Percentiles rank a stretch among this genome's conserved stretches.
Evolutionary conservation across 2,329 filamentous ascomycete genomes (phyloP).

Genomic region (Aspergillus calidoustus): DNA sequence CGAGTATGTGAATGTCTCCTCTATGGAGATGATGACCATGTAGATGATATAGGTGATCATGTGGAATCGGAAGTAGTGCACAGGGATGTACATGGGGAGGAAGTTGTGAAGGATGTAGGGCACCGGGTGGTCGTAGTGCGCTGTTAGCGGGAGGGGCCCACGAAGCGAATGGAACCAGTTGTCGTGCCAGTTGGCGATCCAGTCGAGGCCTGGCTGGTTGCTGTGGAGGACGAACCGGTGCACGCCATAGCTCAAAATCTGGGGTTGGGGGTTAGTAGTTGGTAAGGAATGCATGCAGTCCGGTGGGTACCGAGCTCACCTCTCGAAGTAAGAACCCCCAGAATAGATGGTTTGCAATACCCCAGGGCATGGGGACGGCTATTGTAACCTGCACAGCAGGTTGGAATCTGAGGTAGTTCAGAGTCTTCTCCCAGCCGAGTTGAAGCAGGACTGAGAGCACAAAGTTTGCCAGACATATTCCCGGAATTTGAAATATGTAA

Average conservation of each 20-base stretch:
- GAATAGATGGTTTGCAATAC: conserved; percentile 59
- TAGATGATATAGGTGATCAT: conserved; percentile 64
- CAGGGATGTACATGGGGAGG: conserved; percentile 61
- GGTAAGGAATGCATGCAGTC: not conserved
- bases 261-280: conserved; percentile 2
- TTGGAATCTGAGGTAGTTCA: conserved; percentile 56
- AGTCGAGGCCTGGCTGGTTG: conserved; percentile 43
- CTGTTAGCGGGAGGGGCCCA: conserved; percentile 60
- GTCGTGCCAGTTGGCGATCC: conserved; percentile 58
- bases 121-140: conserved; percentile 65
- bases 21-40: conserved; percentile 58
- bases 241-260: conserved; percentile 63
- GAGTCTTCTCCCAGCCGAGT: conserved; percentile 57
- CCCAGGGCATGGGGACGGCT: conserved; percentile 66
- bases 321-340: conserved; percentile 62
- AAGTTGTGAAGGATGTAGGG: conserved; percentile 59
- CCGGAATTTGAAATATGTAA: conserved; percentile 55
- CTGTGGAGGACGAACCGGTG: conserved; percentile 74
- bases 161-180: conserved; percentile 61
- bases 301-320: conserved; percentile 41
- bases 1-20: conserved; percentile 64
- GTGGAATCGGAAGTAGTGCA: conserved; percentile 62
- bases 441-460: conserved; percentile 59
- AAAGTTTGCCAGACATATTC: conserved; percentile 61
- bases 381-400: conserved; percentile 64